Base-by-base conservation (phyloP, 352 stramenopile species). In the Aphanomyces astaci region DNA sequence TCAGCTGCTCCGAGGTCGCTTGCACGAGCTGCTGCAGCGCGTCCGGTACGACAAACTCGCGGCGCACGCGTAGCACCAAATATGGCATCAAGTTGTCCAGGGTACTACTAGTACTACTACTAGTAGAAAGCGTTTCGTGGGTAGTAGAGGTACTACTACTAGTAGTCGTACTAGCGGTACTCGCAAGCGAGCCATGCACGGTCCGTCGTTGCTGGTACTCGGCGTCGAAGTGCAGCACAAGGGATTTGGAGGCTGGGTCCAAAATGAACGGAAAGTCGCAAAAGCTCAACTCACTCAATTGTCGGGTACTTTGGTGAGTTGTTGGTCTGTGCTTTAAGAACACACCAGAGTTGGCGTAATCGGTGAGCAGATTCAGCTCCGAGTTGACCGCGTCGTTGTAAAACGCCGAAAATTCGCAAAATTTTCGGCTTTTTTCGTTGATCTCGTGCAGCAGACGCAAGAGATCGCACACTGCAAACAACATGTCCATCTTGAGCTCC, bases 341-440 rank as follows among this genome's bases (percentile, higher is more conserved):
- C 24, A 88, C 74, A 15, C 43, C 62, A 9, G 82, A 92, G 11
- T 80, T 81, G 22, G 77, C 71, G 59, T 92, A 92, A 71, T 92
- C 84, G 54, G 88, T 73, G 11, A 90, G 77, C 36, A 92, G 77
- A 60, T 92, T 84, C n/a, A 90, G 78, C 71, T 92, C 84, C 4
- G 77, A 86, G 68, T 92, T 92, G 11, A 90, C 81, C 0, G 84
- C 84, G 36, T 92, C 84, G 62, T 92, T 92, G 64, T 92, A 92
- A 63, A 92, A 90, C 51, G 87, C 82, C 10, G 86, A 74, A 63
- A 88, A 90, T 1, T 71, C 76, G 4, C 80, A 80, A 72, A 90
- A 90, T 11, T 71, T 70, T 15, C 75, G 74, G 1, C 63, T 49
- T 22, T 74, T 59, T 27, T 69, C 43, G 51, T 92, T 92, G 53